Conservation (phyloP, 129 eudicot genomes). For the Saposhnikovia divaricata region DNA sequence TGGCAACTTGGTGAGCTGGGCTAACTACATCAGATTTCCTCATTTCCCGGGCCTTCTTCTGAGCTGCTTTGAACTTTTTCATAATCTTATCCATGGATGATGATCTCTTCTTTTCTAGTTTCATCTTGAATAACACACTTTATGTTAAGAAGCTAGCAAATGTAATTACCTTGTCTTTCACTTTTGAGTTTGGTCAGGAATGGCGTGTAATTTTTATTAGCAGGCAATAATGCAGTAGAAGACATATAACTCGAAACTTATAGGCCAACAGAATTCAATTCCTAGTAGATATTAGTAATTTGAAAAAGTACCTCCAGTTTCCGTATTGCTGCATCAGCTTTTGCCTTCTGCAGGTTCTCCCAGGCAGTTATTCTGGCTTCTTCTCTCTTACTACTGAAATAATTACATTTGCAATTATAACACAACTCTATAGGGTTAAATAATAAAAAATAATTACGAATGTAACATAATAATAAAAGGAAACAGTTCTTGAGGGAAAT, state of each 20-base stretch:
- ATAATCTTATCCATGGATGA: conserved; percentile 85
- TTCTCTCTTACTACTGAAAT: conserved; percentile 62
- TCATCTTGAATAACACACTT: conserved; percentile 52
- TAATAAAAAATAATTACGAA: not conserved
- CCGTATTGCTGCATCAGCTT: conserved; percentile 84
- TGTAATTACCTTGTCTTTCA: not conserved
- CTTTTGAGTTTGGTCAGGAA: not conserved
- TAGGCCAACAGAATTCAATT: not conserved
- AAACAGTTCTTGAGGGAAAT: not conserved
- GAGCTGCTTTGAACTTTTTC: conserved; percentile 70
- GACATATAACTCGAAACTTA: not conserved
- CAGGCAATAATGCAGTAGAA: not conserved
- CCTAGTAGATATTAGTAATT: not conserved
- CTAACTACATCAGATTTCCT: conserved; percentile 44
- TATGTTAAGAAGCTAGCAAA: conserved; percentile 19
- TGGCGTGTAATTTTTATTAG: not conserved
- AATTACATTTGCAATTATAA: not conserved
- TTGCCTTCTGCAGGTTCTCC: conserved; percentile 94
- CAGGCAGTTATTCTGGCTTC: conserved; percentile 90
- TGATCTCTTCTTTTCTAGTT: conserved; percentile 83
- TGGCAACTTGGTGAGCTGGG: conserved; percentile 35
- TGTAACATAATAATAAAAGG: not conserved
- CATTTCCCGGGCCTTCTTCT: conserved; percentile 84
- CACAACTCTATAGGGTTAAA: not conserved
- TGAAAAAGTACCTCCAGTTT: conserved; percentile 58